Evolutionary conservation across 2,329 filamentous ascomycete species (phyloP).

Genomic region (Sclerotinia minor): DNA sequence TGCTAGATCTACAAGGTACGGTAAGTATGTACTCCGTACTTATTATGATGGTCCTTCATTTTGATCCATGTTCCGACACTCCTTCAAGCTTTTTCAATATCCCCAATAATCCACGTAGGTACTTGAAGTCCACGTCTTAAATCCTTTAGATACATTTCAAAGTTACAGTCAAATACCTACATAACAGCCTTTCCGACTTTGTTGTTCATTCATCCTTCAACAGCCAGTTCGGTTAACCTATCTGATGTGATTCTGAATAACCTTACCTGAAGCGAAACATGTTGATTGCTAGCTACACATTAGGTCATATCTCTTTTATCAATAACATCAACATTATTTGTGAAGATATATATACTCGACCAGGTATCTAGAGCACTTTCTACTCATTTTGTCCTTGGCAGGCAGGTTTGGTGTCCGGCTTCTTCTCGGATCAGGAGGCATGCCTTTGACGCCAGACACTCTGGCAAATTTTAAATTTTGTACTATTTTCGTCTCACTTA

Average conservation of each 20-base stretch:
- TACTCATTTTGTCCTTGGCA: neutral
- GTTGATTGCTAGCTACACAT: neutral
- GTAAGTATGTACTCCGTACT: too few relatives aligned
- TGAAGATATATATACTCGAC: neutral
- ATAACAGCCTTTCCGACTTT: too few relatives aligned
- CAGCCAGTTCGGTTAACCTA: neutral
- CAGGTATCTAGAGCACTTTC: neutral
- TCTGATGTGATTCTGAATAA: neutral
- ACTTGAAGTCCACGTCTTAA: too few relatives aligned
- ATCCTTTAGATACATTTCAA: too few relatives aligned
- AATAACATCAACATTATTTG: neutral
- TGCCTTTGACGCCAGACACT: neutral
- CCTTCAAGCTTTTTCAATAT: too few relatives aligned
- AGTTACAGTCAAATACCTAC: too few relatives aligned
- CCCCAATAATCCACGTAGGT: too few relatives aligned
- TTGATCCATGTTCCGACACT: too few relatives aligned
- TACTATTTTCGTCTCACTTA: constrained; percentile 8
- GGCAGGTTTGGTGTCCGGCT: neutral
- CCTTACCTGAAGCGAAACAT: too few relatives aligned
- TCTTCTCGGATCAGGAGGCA: neutral
- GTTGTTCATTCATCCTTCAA: too few relatives aligned
- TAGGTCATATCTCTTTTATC: neutral
- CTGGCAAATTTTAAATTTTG: neutral
- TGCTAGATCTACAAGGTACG: too few relatives aligned
- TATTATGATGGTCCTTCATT: too few relatives aligned